These are phyloP conservation scores for Diaporthe sp. DNA, from an alignment of 2,329 filamentous ascomycete genomes.

Conservation along the genomic window DNA sequence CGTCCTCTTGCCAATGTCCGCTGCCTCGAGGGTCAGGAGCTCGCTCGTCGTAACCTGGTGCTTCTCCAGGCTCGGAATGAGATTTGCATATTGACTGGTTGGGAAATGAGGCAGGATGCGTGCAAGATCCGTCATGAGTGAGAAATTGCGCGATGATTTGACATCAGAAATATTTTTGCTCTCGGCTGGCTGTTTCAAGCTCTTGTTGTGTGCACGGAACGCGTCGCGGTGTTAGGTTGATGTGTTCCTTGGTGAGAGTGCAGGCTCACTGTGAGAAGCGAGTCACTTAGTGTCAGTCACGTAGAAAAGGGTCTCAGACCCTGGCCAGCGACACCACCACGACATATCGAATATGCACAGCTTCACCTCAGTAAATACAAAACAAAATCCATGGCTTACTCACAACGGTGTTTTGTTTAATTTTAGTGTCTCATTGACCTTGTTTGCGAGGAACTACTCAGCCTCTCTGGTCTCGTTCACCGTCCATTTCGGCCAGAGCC, in stretches of 20 bases:
- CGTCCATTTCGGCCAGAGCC: not conserved
- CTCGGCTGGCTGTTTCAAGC: not conserved
- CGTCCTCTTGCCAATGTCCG: slow-evolving; percentile 88
- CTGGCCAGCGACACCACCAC: not conserved
- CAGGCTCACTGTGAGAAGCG: not conserved
- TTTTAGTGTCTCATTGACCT: not conserved
- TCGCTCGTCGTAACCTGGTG: slow-evolving; percentile 84
- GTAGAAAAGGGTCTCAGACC: not conserved
- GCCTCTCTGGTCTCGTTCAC: not conserved
- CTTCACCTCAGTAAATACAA: not conserved
- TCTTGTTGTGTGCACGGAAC: too few relatives aligned
- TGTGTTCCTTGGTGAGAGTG: not conserved
- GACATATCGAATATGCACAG: not conserved
- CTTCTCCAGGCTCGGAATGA: slow-evolving; percentile 84
- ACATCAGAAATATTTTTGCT: not conserved
- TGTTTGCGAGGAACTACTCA: not conserved
- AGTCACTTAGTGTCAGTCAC: not conserved
- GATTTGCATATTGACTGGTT: slow-evolving; percentile 76
- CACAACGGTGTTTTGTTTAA: too few relatives aligned
- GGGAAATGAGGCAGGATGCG: slow-evolving; percentile 86
- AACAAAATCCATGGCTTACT: not conserved
- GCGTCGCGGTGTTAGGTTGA: not conserved
- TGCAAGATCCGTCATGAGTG: slow-evolving; percentile 85
- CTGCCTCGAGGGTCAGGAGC: slow-evolving; percentile 84
- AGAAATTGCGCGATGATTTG: slow-evolving; percentile 30